phyloP scores from a whole-genome alignment of 164 flowering plant species.

The Saururus chinensis region DNA sequence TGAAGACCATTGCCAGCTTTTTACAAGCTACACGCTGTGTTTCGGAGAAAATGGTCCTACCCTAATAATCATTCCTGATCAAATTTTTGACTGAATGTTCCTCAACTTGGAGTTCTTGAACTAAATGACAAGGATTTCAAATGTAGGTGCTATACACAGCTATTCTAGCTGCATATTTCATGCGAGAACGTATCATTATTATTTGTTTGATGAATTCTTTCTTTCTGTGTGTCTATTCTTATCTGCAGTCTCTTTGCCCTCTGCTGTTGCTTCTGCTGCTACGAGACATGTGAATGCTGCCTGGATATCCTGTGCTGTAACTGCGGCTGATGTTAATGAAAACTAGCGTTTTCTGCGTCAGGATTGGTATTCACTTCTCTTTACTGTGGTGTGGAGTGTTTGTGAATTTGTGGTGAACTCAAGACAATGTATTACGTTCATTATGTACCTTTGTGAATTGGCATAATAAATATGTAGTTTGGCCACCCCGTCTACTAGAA shows the following conservation, averaged over 20 bases:
- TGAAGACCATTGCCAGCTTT: not conserved
- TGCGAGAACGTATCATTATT: too few species aligned
- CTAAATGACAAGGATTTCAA: not conserved
- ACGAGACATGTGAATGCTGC: constrained; percentile 47
- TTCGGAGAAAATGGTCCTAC: not conserved
- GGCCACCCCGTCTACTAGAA: not conserved
- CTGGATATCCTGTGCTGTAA: constrained; percentile 32
- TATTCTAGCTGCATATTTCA: too few species aligned
- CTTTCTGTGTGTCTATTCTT: not conserved
- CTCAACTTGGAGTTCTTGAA: not conserved
- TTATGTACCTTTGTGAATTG: not conserved
- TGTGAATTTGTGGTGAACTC: not conserved
- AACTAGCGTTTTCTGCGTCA: not conserved
- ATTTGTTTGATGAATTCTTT: not conserved
- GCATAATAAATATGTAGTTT: not conserved
- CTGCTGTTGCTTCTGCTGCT: constrained; percentile 52
- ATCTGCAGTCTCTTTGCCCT: constrained; percentile 31
- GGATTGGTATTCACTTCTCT: too few species aligned
- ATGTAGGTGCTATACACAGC: too few species aligned
- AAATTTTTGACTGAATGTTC: not conserved
- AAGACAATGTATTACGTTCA: not conserved
- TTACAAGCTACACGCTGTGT: not conserved
- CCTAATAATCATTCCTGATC: too few species aligned
- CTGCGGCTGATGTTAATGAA: constrained; percentile 7
- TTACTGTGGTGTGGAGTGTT: not conserved